phyloP scores from a whole-genome alignment of 345 rosid genomes.

The Litchi chinensis region DNA sequence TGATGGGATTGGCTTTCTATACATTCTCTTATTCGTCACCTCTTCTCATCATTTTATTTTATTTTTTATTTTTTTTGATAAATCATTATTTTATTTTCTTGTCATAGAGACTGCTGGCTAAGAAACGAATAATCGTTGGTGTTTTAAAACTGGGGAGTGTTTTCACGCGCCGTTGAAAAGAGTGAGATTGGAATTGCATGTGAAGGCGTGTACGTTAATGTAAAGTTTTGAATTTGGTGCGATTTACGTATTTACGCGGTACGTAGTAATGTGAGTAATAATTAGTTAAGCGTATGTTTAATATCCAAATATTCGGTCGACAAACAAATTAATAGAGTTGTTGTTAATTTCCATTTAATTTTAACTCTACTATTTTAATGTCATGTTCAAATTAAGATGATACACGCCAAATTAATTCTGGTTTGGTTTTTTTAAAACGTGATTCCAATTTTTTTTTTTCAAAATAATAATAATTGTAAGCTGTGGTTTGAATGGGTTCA shows the following conservation, averaged over 20 bases:
- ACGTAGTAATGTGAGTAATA: not conserved
- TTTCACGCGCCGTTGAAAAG: constrained; percentile 14
- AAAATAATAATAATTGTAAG: too few species aligned
- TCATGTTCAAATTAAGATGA: too few species aligned
- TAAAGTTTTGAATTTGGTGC: constrained; percentile 6
- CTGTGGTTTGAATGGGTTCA: not conserved
- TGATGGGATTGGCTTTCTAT: not conserved
- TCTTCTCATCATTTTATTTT: not conserved
- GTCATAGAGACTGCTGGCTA: not conserved
- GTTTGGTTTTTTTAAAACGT: too few species aligned
- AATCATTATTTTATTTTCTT: not conserved
- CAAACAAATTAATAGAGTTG: too few species aligned
- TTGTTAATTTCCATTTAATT: not conserved
- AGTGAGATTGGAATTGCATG: not conserved
- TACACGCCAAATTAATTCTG: too few species aligned
- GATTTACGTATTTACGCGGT: constrained; percentile 27
- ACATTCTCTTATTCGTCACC: not conserved
- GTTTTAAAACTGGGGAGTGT: not conserved
- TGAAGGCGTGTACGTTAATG: not conserved
- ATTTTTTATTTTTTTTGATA: not conserved
- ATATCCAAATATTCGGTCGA: not conserved
- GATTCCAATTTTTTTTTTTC: too few species aligned
- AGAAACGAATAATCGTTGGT: not conserved
- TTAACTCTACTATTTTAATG: too few species aligned
- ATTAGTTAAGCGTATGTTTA: not conserved